phyloP scores from a whole-genome alignment of 2,329 filamentous ascomycete genomes.

The Fusarium piperis region DNA sequence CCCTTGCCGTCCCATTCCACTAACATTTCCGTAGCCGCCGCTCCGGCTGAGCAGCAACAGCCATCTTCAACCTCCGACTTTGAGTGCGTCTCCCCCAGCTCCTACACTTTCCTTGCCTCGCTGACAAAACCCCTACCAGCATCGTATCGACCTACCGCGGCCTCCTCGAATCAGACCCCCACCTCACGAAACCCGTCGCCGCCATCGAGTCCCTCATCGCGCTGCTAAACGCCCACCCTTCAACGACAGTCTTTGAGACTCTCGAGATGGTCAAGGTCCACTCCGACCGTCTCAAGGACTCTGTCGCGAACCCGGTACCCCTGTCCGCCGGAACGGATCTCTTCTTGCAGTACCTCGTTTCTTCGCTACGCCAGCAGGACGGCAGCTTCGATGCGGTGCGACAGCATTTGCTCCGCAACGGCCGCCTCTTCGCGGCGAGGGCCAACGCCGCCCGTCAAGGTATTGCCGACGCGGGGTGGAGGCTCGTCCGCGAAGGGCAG shows the following conservation, averaged over 20 bases:
- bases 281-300: slow-evolving; percentile 78
- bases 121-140: slow-evolving; percentile 43
- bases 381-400: slow-evolving; percentile 79
- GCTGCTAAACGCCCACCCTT: slow-evolving; percentile 80
- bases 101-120: not conserved
- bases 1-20: not conserved
- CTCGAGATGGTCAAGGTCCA: slow-evolving; percentile 84
- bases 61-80: slow-evolving; percentile 35
- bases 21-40: slow-evolving; percentile 8
- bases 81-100: slow-evolving; percentile 34
- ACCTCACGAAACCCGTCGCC: slow-evolving; percentile 94
- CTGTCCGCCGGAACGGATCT: slow-evolving; percentile 94
- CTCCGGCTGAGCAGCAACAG: slow-evolving; percentile 32
- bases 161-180: slow-evolving; percentile 72
- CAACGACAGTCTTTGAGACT: slow-evolving; percentile 92
- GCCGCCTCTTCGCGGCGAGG: slow-evolving; percentile 83
- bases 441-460: slow-evolving; percentile 86
- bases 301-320: slow-evolving; percentile 88
- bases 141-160: slow-evolving; percentile 66
- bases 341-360: slow-evolving; percentile 93
- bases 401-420: slow-evolving; percentile 85
- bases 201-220: slow-evolving; percentile 92
- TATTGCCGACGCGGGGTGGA: slow-evolving; percentile 82
- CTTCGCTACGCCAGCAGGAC: slow-evolving; percentile 69
- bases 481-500: slow-evolving; percentile 80